phyloP scores from a whole-genome alignment of 1,284 basidiomycete species.

The Macrocystidia cucumis region DNA sequence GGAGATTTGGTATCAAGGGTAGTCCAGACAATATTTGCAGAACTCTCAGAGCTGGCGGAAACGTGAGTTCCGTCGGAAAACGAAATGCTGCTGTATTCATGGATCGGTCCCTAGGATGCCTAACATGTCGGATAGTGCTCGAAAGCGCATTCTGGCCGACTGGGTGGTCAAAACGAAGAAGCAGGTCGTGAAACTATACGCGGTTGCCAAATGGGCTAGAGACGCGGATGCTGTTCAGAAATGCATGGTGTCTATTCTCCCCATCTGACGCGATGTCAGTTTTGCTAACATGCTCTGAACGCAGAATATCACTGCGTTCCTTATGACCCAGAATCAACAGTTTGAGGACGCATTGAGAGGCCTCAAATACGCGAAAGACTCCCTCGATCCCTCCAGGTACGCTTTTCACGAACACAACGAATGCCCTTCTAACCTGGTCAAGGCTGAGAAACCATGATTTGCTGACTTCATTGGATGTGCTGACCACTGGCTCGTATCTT shows the following conservation, averaged over 20 bases:
- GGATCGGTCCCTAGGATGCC: constrained; percentile 51
- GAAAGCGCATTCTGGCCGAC: constrained; percentile 78
- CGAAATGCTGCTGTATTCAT: background rate
- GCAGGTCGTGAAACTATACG: constrained; percentile 85
- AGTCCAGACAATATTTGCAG: constrained; percentile 75
- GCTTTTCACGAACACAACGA: constrained; percentile 4
- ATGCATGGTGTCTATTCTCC: constrained; percentile 57
- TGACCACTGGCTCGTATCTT: constrained; percentile 77
- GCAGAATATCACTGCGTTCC: constrained; percentile 78
- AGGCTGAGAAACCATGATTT: constrained; percentile 87
- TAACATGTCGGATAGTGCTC: constrained; percentile 73
- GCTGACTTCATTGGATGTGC: constrained; percentile 81
- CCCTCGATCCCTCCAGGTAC: constrained; percentile 62
- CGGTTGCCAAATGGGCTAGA: constrained; percentile 76
- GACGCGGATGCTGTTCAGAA: constrained; percentile 77
- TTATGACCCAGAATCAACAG: constrained; percentile 78
- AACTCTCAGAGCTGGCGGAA: constrained; percentile 78
- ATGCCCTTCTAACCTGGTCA: background rate
- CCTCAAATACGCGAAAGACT: constrained; percentile 59
- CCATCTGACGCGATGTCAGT: background rate
- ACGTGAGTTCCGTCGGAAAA: constrained; percentile 47
- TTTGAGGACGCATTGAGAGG: constrained; percentile 66
- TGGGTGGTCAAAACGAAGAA: constrained; percentile 86
- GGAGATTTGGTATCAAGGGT: constrained; percentile 71
- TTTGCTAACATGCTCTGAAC: constrained; percentile 1